These are phyloP conservation scores for Glarea lozoyensis DNA, from an alignment of 495 filamentous ascomycete species.

Conservation along the genomic window DNA sequence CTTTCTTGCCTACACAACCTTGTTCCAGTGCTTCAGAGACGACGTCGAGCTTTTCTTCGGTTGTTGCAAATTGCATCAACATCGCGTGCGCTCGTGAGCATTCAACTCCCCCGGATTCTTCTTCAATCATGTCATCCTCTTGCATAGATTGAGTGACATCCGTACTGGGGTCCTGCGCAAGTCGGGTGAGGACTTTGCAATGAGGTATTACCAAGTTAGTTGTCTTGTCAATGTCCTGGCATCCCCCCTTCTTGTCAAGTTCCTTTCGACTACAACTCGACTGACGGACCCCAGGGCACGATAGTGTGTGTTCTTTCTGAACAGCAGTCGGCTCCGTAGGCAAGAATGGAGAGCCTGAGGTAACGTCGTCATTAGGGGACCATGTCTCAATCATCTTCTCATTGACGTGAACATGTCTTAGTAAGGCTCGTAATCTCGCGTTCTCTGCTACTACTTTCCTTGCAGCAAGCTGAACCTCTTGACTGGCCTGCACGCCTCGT, in stretches of 20 bases:
- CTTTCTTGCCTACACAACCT: constrained; percentile 13
- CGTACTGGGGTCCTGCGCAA: constrained; percentile 9
- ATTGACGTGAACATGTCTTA: constrained; percentile 25
- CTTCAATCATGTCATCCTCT: no score
- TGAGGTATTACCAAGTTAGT: neutral
- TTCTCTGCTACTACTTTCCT: constrained; percentile 42
- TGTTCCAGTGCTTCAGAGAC: constrained; percentile 16
- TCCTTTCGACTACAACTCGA: constrained; percentile 3
- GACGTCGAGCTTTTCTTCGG: constrained; percentile 17
- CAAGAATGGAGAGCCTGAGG: constrained; percentile 2
- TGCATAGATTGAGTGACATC: constrained; percentile 8
- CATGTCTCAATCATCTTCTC: constrained; percentile 26
- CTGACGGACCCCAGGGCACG: no score
- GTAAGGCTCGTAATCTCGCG: constrained; percentile 30
- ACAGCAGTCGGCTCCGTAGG: constrained; percentile 1
- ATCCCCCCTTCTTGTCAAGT: neutral
- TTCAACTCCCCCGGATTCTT: constrained; percentile 9
- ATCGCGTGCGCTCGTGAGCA: constrained; percentile 18
- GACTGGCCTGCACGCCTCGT: constrained; percentile 35
- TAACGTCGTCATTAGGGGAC: constrained; percentile 5
- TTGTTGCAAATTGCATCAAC: constrained; percentile 20
- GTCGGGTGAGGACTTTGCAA: constrained; percentile 5
- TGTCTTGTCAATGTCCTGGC: neutral
- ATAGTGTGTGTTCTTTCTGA: no score
- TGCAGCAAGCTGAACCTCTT: constrained; percentile 43